Conservation (phyloP, 805 yeast species). For the Candida adriatica region DNA sequence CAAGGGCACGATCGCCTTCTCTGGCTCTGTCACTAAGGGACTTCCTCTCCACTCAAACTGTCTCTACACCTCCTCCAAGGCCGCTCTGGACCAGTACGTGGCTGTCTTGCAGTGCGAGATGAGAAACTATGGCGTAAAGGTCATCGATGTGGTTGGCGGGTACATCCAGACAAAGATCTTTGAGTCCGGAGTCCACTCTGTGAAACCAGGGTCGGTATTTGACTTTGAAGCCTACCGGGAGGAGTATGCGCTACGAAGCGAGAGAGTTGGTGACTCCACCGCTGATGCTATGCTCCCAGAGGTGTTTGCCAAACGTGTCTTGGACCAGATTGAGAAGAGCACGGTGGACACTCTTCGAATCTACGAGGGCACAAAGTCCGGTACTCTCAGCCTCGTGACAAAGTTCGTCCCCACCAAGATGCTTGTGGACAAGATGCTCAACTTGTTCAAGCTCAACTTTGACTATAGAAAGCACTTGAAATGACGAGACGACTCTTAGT, state of each 20-base stretch:
- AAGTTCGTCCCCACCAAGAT: conserved; percentile 7
- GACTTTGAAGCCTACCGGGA: conserved; percentile 16
- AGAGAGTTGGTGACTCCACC: conserved; percentile 3
- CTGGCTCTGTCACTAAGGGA: conserved; percentile 32
- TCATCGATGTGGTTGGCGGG: conserved; percentile 36
- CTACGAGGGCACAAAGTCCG: conserved; percentile 18
- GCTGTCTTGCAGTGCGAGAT: conserved; percentile 30
- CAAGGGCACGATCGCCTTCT: conserved; percentile 34
- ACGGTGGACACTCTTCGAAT: conserved; percentile 13
- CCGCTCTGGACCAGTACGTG: conserved; percentile 38
- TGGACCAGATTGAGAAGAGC: conserved; percentile 26
- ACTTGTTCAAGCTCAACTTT: conserved; percentile 17
- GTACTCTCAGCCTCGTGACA: conserved; percentile 6
- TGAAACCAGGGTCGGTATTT: conserved; percentile 16
- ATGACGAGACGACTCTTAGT: too few species aligned
- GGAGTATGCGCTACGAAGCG: conserved; percentile 7
- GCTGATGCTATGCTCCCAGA: conserved; percentile 27
- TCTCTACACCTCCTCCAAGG: conserved; percentile 34
- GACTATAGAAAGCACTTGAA: conserved; percentile 18
- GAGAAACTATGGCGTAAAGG: conserved; percentile 35
- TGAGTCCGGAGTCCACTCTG: conserved; percentile 4
- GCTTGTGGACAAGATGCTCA: conserved; percentile 13
- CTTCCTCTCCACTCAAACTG: conserved; percentile 33
- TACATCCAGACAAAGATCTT: conserved; percentile 32
- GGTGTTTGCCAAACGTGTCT: conserved; percentile 33